Base-by-base conservation (phyloP, 176 grass and related monocot genomes). In the Eleusine coracana region DNA sequence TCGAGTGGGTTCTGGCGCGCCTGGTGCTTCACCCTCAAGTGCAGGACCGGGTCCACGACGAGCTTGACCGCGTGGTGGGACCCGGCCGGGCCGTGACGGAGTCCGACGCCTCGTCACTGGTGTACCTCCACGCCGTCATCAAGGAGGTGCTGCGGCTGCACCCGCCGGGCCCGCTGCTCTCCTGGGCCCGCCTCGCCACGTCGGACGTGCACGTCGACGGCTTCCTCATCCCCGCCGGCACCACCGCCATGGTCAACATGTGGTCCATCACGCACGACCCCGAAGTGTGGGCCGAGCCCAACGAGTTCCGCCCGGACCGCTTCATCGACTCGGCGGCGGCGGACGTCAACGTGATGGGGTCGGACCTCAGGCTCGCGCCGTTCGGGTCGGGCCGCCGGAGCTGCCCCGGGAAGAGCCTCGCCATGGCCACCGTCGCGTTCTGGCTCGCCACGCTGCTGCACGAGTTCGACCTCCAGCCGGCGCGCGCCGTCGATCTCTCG, bases 191-290 rank as follows among this genome's bases (percentile, higher is more conserved):
- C 5, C 74, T 98, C 0, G 80, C 96, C 80, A 93, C 84, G 10
- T 95, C 96, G 2, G 96, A 98, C 48, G 87, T 90, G 7, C 31
- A 48, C 3, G 89, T 98, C 18, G 84, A 80, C 18, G 92, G 96
- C 0, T 70, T 60, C 77, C 82, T 90, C 21, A 48, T 98, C 63
- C 92, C 96, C 0, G 78, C 85, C 7, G 96, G 96, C 48, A 98
- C 96, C 29, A 98, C 92, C 0, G 92, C 92, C 2, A 95, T 98
- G 92, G 96, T 98, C 45, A 98, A 98, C 96, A 98, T 98, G 96
- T 98, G 96, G 96, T 91, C 92, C 89, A 95, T 98, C 2, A 86
- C 92, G 2, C 96, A 93, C 8, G 96, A 98, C 80, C 64, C 91
- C 6, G 18, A 75, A 3, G 73, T 95, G 31, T 98, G 96, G 96